These are phyloP conservation scores for Penicillium psychrosexuale DNA, from an alignment of 2,329 filamentous ascomycete genomes.

Conservation along the genomic window DNA sequence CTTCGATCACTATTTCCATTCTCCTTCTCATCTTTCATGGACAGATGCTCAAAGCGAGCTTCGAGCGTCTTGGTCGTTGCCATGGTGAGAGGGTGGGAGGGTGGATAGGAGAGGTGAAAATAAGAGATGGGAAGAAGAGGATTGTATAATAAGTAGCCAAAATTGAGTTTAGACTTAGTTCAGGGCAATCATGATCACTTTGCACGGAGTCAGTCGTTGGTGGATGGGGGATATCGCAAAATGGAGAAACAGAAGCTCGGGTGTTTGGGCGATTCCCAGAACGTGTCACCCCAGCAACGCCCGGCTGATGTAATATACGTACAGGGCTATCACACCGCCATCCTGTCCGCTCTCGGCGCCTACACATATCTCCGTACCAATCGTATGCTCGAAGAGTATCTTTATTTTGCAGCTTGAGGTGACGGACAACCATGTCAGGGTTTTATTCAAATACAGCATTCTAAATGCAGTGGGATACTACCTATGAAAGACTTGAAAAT, in stretches of 20 bases:
- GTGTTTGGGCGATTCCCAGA: slow-evolving; percentile 16
- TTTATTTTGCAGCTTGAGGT: background rate
- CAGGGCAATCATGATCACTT: slow-evolving; percentile 11
- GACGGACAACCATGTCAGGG: background rate
- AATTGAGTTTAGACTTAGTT: slow-evolving; percentile 1
- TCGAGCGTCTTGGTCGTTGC: slow-evolving; percentile 75
- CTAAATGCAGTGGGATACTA: background rate
- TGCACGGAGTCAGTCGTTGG: slow-evolving; percentile 6
- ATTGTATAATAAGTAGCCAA: background rate
- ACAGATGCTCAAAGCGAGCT: slow-evolving; percentile 82
- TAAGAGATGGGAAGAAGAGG: slow-evolving; percentile 7
- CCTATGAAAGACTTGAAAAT: background rate
- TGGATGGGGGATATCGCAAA: slow-evolving; percentile 8
- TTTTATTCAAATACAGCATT: background rate
- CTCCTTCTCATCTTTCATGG: slow-evolving; percentile 85
- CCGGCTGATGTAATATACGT: background rate
- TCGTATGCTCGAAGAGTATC: background rate
- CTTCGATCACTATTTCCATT: slow-evolving; percentile 51
- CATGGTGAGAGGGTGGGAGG: slow-evolving; percentile 49
- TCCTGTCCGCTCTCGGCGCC: background rate
- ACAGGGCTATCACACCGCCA: background rate
- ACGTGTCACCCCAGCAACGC: slow-evolving; percentile 24
- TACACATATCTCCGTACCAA: background rate
- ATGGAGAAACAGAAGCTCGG: slow-evolving; percentile 13
- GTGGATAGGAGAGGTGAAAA: slow-evolving; percentile 8